These are phyloP conservation scores for Pseudogymnoascus sp. DNA, from an alignment of 2,329 filamentous ascomycete genomes.

Conservation along the genomic window DNA sequence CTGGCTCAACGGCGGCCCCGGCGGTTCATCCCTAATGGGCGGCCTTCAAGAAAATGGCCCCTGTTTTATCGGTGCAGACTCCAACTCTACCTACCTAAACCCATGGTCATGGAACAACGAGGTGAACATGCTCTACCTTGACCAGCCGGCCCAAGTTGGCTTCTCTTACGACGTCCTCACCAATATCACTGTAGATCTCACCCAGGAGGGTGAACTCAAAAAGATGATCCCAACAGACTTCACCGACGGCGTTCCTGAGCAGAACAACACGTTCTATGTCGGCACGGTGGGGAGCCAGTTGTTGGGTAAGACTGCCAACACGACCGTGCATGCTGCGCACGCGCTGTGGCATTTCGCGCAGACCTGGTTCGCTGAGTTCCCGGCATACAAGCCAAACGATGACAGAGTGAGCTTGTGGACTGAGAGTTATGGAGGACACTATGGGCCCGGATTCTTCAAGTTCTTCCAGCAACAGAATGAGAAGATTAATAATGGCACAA, in stretches of 20 bases:
- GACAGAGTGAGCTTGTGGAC: slow-evolving; percentile 53
- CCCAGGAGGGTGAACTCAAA: slow-evolving; percentile 22
- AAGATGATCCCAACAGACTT: slow-evolving; percentile 27
- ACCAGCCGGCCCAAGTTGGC: slow-evolving; percentile 59
- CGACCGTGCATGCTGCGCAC: slow-evolving; percentile 40
- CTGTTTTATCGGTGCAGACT: slow-evolving; percentile 24
- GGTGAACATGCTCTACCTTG: slow-evolving; percentile 43
- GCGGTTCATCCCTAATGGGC: slow-evolving; percentile 51
- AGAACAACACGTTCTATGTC: slow-evolving; percentile 45
- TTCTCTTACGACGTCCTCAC: slow-evolving; percentile 58
- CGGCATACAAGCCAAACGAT: slow-evolving; percentile 42
- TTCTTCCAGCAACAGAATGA: slow-evolving; percentile 53
- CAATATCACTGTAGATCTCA: slow-evolving; percentile 50
- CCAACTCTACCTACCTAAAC: slow-evolving; percentile 37
- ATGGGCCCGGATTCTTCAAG: slow-evolving; percentile 53
- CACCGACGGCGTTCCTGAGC: slow-evolving; percentile 28
- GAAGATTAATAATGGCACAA: slow-evolving; percentile 38
- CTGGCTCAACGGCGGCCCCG: slow-evolving; percentile 59
- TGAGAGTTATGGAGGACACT: slow-evolving; percentile 60
- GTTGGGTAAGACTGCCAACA: slow-evolving; percentile 31
- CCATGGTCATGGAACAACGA: slow-evolving; percentile 56
- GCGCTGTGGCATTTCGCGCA: slow-evolving; percentile 49
- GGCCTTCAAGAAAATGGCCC: slow-evolving; percentile 50
- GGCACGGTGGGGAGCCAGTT: slow-evolving; percentile 45
- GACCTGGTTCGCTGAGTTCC: slow-evolving; percentile 47